phyloP scores from a whole-genome alignment of 371 early-diverging fungal genomes.

The Entomophthora muscae region DNA sequence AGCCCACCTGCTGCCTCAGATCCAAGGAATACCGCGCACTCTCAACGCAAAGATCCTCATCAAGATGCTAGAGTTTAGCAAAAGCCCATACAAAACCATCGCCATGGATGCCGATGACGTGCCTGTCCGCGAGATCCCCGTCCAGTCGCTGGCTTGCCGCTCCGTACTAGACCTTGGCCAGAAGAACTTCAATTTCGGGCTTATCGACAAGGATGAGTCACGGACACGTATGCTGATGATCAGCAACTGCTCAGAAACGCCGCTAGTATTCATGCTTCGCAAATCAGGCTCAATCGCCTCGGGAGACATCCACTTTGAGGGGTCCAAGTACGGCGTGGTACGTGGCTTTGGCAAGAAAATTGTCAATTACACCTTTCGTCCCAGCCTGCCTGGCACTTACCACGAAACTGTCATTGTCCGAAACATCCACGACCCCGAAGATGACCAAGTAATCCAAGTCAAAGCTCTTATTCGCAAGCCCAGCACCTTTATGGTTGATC shows the following conservation, averaged over 20 bases:
- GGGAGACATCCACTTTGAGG: conserved; percentile 68
- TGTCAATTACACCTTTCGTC: conserved; percentile 82
- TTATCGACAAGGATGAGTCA: conserved; percentile 70
- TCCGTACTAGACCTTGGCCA: conserved; percentile 89
- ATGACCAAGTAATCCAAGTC: conserved; percentile 57
- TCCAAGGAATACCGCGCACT: conserved; percentile 60
- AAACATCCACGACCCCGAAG: conserved; percentile 74
- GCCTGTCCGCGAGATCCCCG: conserved; percentile 87
- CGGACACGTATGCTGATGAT: conserved; percentile 78
- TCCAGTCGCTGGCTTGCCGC: conserved; percentile 65
- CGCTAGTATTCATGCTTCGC: conserved; percentile 75
- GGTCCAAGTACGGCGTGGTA: conserved; percentile 68
- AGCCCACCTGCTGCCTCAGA: conserved; percentile 25
- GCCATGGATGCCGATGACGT: conserved; percentile 31
- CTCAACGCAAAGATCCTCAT: conserved; percentile 63
- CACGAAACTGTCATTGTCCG: conserved; percentile 76
- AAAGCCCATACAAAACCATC: not conserved
- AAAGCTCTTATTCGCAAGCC: conserved; percentile 87
- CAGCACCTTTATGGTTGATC: conserved; percentile 68
- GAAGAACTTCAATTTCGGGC: conserved; percentile 91
- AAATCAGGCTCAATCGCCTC: conserved; percentile 94
- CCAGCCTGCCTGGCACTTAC: conserved; percentile 70
- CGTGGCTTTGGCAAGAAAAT: conserved; percentile 83
- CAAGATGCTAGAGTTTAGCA: conserved; percentile 44
- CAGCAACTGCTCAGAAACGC: conserved; percentile 78